Evolutionary conservation across 257 asterid species (phyloP), one percentile per base, ranked within the genome.

Genomic region (Ballota nigra): DNA sequence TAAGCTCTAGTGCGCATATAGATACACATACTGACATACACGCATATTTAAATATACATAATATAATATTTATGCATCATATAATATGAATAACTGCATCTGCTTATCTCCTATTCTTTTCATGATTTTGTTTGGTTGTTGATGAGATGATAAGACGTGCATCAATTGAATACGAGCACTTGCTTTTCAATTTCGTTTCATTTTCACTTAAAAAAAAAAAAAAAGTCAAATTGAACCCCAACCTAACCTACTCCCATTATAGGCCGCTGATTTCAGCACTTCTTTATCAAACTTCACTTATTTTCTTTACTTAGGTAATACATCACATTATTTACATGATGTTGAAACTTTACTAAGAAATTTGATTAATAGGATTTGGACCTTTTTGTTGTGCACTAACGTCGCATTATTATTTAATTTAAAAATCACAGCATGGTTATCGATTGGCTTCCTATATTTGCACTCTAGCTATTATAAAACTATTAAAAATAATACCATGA

Each of bases 71-170:
- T 31, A 16, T n/a, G n/a, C n/a, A 34, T 19, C 5, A 61, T 60
- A 61, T 23, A 67, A 31, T 4, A 3, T 40, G 62, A 77, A 85
- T 81, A 83, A 49, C 69, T 67, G 31, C 33, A 8, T n/a, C 24
- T 75, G 81, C 88, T 86, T 81, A 81, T 72, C 60, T 53, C 24
- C 18, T 43, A 6, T 19, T 51, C 77, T 23, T 29, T 68, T 53
- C 6, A 6, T 43, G 58, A 26, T 33, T 69, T 34, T 15, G n/a
- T 29, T 23, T 5, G 20, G 51, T 15, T 66, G 47, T 12, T 51
- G 16, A 34, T 40, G 69, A 1, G 45, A 18, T 73, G 83, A 79
- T 74, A 79, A 74, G 77, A 66, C 83, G 85, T 78, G 84, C 34
- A 0, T n/a, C 45, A 82, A 18, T 80, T 82, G 86, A 71, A 80